Evolutionary conservation across 495 filamentous ascomycete species (phyloP).

Genomic region (Penicillium waksmanii): DNA sequence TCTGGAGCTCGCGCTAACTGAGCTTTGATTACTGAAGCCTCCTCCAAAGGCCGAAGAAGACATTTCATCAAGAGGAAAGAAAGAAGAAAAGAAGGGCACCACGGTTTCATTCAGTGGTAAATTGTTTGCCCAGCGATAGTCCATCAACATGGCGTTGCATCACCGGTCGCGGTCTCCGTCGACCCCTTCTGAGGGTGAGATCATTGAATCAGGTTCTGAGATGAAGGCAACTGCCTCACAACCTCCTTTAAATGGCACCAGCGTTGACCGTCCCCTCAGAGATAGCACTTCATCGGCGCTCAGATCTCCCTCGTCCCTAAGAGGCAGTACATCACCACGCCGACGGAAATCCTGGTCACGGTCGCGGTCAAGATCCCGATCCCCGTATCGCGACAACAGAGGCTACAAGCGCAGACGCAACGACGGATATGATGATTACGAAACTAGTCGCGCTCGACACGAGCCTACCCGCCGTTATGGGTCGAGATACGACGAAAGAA

Average conservation of each 20-base stretch:
- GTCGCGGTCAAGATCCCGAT: slow-evolving; percentile 43
- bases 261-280: slow-evolving; percentile 76
- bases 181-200: slow-evolving; percentile 79
- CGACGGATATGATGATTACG: slow-evolving; percentile 59
- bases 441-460: slow-evolving; percentile 54
- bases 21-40: slow-evolving; percentile 26
- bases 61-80: slow-evolving; percentile 2
- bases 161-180: slow-evolving; percentile 51
- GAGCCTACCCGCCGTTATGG: slow-evolving; percentile 46
- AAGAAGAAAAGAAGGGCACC: neutral
- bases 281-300: slow-evolving; percentile 51
- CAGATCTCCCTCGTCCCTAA: slow-evolving; percentile 52
- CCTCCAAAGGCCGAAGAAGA: slow-evolving; percentile 31
- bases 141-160: slow-evolving; percentile 34
- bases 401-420: slow-evolving; percentile 72
- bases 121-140: neutral
- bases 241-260: slow-evolving; percentile 72
- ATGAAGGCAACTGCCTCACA: slow-evolving; percentile 76
- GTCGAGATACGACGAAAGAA: slow-evolving; percentile 41
- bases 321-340: slow-evolving; percentile 42
- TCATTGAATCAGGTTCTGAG: slow-evolving; percentile 74
- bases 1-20: slow-evolving; percentile 38
- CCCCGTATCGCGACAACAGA: slow-evolving; percentile 50
- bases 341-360: slow-evolving; percentile 44
- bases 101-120: neutral